These are phyloP conservation scores for Yarrowia yakushimensis DNA, from an alignment of 805 yeast species.

Conservation along the genomic window DNA sequence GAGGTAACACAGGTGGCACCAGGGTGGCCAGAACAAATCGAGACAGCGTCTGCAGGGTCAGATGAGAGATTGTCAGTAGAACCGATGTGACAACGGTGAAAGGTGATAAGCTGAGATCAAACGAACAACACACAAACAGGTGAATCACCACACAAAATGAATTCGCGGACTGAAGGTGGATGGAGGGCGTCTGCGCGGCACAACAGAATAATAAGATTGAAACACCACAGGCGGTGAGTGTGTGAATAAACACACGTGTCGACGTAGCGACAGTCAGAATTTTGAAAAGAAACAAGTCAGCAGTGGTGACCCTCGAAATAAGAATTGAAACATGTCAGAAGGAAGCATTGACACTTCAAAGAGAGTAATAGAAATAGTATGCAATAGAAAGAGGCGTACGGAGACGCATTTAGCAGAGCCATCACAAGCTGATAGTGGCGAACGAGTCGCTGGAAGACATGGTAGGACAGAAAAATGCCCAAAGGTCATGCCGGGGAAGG, in stretches of 20 bases:
- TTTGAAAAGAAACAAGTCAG: neutral
- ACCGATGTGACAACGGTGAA: neutral
- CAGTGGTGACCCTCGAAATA: too few species aligned
- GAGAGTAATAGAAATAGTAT: neutral
- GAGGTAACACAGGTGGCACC: neutral
- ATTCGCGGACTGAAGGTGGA: neutral
- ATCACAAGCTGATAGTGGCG: neutral
- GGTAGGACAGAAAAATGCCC: neutral
- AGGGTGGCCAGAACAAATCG: neutral
- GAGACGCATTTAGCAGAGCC: neutral
- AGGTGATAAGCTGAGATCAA: neutral
- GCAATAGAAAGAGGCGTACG: neutral
- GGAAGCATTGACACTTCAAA: neutral
- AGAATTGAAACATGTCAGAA: neutral
- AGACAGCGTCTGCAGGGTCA: slow-evolving; percentile 13
- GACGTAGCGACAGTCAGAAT: neutral
- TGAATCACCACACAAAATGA: neutral
- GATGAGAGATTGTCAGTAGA: neutral
- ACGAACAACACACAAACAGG: neutral
- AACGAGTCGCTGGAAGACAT: neutral
- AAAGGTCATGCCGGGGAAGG: neutral
- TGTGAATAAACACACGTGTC: neutral
- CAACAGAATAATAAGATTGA: neutral
- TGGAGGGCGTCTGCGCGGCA: neutral
- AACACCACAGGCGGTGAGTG: slow-evolving; percentile 12